Percentiles rank a stretch among this genome's conserved stretches.
Conservation (phyloP, 2,329 filamentous ascomycete species). For the Laburnicola sp. region DNA sequence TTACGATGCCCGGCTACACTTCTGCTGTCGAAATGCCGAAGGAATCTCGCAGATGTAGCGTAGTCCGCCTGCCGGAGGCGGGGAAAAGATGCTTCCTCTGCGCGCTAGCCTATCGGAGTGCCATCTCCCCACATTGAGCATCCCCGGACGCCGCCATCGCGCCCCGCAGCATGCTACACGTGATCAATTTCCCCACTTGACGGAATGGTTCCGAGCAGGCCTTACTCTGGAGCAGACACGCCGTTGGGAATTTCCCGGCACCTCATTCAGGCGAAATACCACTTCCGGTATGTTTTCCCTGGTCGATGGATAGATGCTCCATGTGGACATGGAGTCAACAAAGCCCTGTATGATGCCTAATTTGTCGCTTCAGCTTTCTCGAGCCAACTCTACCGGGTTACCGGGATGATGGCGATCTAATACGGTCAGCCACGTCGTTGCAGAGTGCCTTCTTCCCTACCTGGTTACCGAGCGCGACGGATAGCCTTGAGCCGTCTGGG, state of each 20-base stretch:
- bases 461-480: constrained; percentile 45
- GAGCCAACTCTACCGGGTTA: constrained; percentile 28
- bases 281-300: too few species aligned
- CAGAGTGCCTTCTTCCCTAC: constrained; percentile 20
- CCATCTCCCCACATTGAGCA: constrained; percentile 24
- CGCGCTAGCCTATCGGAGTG: constrained; percentile 14
- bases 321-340: too few species aligned
- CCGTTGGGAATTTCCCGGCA: too few species aligned
- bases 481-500: constrained; percentile 43
- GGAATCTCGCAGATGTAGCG: constrained; percentile 1
- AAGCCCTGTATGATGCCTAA: too few species aligned
- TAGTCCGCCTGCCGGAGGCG: background rate
- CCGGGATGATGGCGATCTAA: constrained; percentile 42
- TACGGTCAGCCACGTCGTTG: constrained; percentile 5
- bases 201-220: constrained; percentile 9
- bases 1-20: background rate
- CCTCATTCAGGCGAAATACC: too few species aligned
- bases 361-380: background rate
- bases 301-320: too few species aligned
- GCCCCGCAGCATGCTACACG: constrained; percentile 23
- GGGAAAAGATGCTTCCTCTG: background rate
- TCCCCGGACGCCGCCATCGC: constrained; percentile 24
- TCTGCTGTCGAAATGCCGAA: constrained; percentile 12
- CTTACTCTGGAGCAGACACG: background rate
- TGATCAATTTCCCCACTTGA: constrained; percentile 12